Evolutionary conservation across 73 alveolate species (phyloP), one percentile per base, ranked within the genome.

Genomic region (Stentor roeselii): DNA sequence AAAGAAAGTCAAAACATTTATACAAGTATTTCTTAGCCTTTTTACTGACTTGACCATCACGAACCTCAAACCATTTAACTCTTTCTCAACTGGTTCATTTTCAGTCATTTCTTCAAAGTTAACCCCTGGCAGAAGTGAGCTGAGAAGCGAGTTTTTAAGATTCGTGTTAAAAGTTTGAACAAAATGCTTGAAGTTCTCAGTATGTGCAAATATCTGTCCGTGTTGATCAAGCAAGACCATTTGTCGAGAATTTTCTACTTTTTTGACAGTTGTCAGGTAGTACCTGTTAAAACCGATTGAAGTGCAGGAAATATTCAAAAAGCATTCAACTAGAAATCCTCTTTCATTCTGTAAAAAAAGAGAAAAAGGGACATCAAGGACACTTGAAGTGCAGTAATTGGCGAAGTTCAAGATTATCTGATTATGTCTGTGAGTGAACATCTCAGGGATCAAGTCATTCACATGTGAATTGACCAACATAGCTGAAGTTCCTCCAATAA

Each of bases 271-370:
- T 11, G 21, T 50, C 6, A 50, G 67, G 67, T 11, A 50, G 21
- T 11, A 50, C 21, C 6, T 50, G 6, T 21, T 50, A 50, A 11
- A 6, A 50, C 67, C 21, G 6, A 50, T 11, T 50, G 67, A 50
- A 50, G 67, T 21, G 6, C 6, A 21, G 6, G 67, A 11, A 50
- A 21, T 50, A 6, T 50, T 50, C 67, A 50, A 6, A 50, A 11
- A 50, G 41, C 80, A 67, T 2, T 67, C 80, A 2, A 21, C 41
- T 2, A 67, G 34, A 32, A 27, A 67, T n/a, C 80, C 80, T 67
- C 80, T 67, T 67, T 21, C 80, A 67, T 36, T 67, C 34, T 67
- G 80, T 27, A 67, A 32, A 67, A 21, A 34, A n/a, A 67, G 1
- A 0, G 41, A 15, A 21, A 34, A 11, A 67, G 2, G n/a, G 2